Evolutionary conservation across 257 asterid species (phyloP), one percentile per base, ranked within the genome.

Genomic region (Cordia subcordata): DNA sequence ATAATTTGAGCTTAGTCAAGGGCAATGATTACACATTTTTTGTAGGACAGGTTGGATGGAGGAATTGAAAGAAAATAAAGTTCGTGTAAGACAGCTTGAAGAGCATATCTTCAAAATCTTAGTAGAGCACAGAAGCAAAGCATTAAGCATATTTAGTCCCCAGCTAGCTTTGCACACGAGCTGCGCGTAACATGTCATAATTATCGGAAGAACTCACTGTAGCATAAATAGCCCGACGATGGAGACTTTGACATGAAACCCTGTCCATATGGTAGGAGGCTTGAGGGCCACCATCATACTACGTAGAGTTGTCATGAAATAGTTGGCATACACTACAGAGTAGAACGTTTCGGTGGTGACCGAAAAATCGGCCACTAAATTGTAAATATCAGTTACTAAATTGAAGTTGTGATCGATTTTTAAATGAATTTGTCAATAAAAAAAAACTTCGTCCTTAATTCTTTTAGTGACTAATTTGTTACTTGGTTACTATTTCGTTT

Each of bases 1-100:
- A 53, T 12, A 49, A 51, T 55, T 53, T 49, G 70, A 21, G 57
- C 40, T 35, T 58, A 27, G 74, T 72, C 67, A 72, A 72, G 58
- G 46, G 20, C 39, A 57, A 67, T 67, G 52, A 72, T 67, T 67
- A 49, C 69, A 21, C 56, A 60, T 57, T 50, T 27, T 61, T 61
- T 65, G 49, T 45, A 33, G 35, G 69, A 72, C 66, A 65, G 64
- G 61, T 66, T 42, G 62, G 40, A 13, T 47, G 57, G 35, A 17
- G n/a, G n/a, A n/a, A n/a, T n/a, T n/a, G 37, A 13, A 47, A 44
- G 13, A 23, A 45, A 10, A 46, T 51, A 17, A 62, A 59, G 54
- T 59, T 42, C 38, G 15, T 42, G 63, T 19, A 22, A 22, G 20
- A 23, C 50, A 20, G 35, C 49, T 3, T 59, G 37, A n/a, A 20